phyloP scores from a whole-genome alignment of 2,329 filamentous ascomycete genomes.

The Aaosphaeria pasadenensis region DNA sequence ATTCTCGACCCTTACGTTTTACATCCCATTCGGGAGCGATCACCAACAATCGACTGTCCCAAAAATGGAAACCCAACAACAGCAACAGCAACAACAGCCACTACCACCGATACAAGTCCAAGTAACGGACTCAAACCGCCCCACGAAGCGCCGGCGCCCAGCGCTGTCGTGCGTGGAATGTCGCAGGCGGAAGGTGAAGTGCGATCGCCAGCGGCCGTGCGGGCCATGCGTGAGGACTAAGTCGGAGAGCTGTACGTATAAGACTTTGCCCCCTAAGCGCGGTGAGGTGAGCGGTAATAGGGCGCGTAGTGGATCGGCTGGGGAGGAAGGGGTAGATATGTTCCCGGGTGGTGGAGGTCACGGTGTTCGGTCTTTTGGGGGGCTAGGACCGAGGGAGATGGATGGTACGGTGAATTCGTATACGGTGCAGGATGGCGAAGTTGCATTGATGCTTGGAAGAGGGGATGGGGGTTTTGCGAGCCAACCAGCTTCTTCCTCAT shows the following conservation, averaged over 20 bases:
- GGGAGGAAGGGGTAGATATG: too few relatives aligned
- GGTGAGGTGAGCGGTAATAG: background rate
- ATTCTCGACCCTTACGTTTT: too few relatives aligned
- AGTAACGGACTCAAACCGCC: conserved; percentile 13
- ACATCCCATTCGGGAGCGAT: too few relatives aligned
- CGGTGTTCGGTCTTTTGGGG: background rate
- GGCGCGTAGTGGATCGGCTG: background rate
- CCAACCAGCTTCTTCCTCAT: conserved; percentile 5
- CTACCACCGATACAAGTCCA: background rate
- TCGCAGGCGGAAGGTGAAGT: conserved; percentile 27
- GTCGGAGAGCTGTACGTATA: conserved; percentile 24
- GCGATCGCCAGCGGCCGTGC: conserved; percentile 24
- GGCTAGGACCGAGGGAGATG: conserved; percentile 7
- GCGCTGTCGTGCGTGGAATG: conserved; percentile 30
- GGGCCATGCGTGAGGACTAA: conserved; percentile 17
- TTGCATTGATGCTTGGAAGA: too few relatives aligned
- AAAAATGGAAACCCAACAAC: too few relatives aligned
- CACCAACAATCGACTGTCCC: too few relatives aligned
- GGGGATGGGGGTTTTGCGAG: conserved; percentile 8
- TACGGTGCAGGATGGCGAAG: conserved; percentile 3
- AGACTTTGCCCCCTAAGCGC: conserved; percentile 1
- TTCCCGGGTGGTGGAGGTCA: background rate
- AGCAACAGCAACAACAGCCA: background rate
- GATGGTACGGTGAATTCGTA: conserved; percentile 12
- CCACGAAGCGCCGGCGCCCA: conserved; percentile 21